A percentile compares a stretch with the other conserved stretches of the same genome.
Conservation (phyloP, 495 filamentous ascomycete species). For the Astrocystis sublimbata region DNA sequence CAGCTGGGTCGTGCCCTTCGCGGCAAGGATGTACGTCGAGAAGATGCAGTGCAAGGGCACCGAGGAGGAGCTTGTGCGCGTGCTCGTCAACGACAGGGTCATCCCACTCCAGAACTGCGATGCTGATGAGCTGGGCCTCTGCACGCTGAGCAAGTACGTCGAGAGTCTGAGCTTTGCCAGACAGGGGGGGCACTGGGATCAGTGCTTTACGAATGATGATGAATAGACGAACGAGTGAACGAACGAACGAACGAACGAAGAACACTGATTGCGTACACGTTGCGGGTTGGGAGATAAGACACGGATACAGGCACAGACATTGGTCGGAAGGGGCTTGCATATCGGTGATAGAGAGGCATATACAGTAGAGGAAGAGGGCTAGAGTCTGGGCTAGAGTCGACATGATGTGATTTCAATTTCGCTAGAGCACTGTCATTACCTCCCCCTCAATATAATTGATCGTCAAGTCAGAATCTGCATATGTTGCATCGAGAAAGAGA, state of each 20-base stretch:
- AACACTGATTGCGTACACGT: not conserved
- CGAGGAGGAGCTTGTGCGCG: slow-evolving; percentile 63
- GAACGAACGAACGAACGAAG: slow-evolving; percentile 47
- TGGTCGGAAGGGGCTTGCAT: not conserved
- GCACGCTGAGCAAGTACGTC: slow-evolving; percentile 64
- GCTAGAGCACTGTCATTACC: not conserved
- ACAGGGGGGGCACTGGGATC: slow-evolving; percentile 67
- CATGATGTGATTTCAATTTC: not conserved
- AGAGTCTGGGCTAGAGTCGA: no score
- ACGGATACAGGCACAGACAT: not conserved
- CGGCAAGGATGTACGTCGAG: slow-evolving; percentile 74
- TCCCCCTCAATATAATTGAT: not conserved
- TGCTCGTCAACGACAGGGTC: slow-evolving; percentile 81
- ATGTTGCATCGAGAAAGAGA: not conserved
- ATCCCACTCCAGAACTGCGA: slow-evolving; percentile 67
- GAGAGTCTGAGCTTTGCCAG: slow-evolving; percentile 69
- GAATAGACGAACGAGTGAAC: no score
- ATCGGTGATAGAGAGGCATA: not conserved
- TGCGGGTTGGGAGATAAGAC: not conserved
- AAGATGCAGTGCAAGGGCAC: slow-evolving; percentile 67
- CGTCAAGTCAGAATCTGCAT: not conserved
- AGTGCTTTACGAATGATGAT: no score
- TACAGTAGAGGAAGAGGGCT: not conserved
- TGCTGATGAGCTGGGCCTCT: slow-evolving; percentile 67
- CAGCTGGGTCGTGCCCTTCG: slow-evolving; percentile 79